Evolutionary conservation across 768 basidiomycete genomes (phyloP), one percentile per base, ranked within the genome.

Genomic region (Sutorius australiensis): DNA sequence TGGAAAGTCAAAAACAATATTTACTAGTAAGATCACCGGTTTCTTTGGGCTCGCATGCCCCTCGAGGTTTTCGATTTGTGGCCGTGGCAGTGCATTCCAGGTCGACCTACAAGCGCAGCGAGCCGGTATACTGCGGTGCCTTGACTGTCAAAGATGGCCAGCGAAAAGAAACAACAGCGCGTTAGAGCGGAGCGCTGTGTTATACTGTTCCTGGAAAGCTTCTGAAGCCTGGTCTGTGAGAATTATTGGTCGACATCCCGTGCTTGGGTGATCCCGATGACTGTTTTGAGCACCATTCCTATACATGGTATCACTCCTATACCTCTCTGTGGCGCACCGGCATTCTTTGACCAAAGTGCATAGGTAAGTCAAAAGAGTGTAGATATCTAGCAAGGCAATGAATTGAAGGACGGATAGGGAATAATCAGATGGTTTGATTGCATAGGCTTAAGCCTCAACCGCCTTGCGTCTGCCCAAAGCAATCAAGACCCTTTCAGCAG

Each of bases 301-400:
- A 56, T 46, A 62, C 33, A 46, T 33, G 52, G 52, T 13, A 48
- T 48, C 16, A n/a, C 60, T 57, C 62, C 63, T 63, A 33, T 46
- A 31, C 28, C 21, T 38, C 21, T 19, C 5, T 5, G 5, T 16
- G 36, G 12, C 19, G 4, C 10, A 16, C 14, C 14, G 27, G 32
- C 24, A 40, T 19, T 14, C 4, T 40, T 30, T 13, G 16, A 30
- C 11, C 36, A 17, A 21, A 49, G 36, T 11, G 9, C 27, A 44
- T 8, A 14, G 33, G 31, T 19, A n/a, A 31, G 7, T 17, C 37
- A 33, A 14, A 40, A 55, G 34, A 8, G 16, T 2, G 17, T n/a
- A 9, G 12, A 32, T 37, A 32, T 14, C 24, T 8, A 9, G n/a
- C 24, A 16, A 41, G 32, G 31, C 34, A 30, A 14, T 8, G 36